Percentiles rank a stretch among this genome's conserved stretches.
These are phyloP conservation scores for Arctium minus DNA, from an alignment of 129 eudicot genomes.

Conservation along the genomic window DNA sequence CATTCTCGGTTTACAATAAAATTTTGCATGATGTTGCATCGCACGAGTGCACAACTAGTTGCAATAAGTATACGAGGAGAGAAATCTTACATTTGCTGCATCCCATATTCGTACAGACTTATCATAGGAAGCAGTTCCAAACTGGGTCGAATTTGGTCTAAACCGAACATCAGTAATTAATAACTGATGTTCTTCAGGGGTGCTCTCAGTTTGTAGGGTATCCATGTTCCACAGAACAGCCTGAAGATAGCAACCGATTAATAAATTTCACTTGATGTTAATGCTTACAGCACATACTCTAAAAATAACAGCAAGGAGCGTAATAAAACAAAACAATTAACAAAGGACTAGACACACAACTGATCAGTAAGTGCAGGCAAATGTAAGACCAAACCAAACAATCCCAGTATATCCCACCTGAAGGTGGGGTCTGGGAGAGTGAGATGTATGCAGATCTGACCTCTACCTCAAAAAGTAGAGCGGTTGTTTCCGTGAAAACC, in stretches of 20 bases:
- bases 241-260: slow-evolving; percentile 32
- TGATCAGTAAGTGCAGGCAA: neutral
- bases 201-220: slow-evolving; percentile 70
- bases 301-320: neutral
- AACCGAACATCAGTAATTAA: slow-evolving; percentile 80
- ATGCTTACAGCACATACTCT: neutral
- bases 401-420: too few species aligned
- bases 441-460: too few species aligned
- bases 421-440: neutral
- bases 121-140: slow-evolving; percentile 83
- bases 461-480: neutral
- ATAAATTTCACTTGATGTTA: neutral
- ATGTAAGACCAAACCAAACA: too few species aligned
- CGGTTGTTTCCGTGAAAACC: neutral
- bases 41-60: too few species aligned
- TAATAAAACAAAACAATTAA: neutral
- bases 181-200: slow-evolving; percentile 77
- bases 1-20: too few species aligned
- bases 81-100: slow-evolving; percentile 74
- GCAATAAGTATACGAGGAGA: neutral
- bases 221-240: slow-evolving; percentile 93
- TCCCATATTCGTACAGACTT: slow-evolving; percentile 88
- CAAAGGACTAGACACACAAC: neutral
- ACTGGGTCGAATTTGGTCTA: slow-evolving; percentile 85
- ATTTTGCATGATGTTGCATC: too few species aligned